Conservation (phyloP, 2,329 filamentous ascomycete genomes). For the Pestalotiopsis sp. region DNA sequence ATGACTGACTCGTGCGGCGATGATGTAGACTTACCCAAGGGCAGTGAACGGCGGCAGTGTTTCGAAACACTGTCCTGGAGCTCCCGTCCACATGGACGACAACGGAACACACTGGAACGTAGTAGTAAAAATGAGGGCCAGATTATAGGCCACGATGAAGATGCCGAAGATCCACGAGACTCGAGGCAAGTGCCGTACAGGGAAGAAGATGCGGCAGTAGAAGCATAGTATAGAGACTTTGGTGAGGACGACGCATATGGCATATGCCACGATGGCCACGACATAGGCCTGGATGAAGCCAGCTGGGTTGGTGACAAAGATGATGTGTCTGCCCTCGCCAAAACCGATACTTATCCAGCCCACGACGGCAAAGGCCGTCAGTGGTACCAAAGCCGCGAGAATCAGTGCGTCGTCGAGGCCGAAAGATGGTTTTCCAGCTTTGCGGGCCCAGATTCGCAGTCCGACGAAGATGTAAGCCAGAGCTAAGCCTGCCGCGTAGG, state of each 20-base stretch:
- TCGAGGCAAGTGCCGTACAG: background rate
- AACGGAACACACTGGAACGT: background rate
- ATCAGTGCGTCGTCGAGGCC: background rate
- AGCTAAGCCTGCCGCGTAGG: background rate
- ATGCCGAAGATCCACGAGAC: background rate
- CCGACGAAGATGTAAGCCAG: background rate
- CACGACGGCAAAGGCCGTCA: background rate
- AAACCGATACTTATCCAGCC: background rate
- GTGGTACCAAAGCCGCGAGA: background rate
- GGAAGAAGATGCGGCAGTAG: conserved; percentile 3
- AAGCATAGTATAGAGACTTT: background rate
- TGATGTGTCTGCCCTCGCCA: background rate
- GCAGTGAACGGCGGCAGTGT: background rate
- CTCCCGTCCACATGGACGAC: background rate
- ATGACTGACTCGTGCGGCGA: background rate
- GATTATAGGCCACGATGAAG: background rate
- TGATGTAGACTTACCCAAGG: background rate
- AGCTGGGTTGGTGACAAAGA: background rate
- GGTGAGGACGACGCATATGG: background rate
- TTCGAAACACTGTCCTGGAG: background rate
- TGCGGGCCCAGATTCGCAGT: background rate
- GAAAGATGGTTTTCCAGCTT: background rate
- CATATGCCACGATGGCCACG: background rate
- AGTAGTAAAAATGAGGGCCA: background rate
- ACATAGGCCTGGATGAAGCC: background rate